A percentile compares a stretch with the other conserved stretches of the same genome.
Evolutionary conservation across 2,329 filamentous ascomycete species (phyloP).

Genomic region (Pseudocercospora macadamiae): DNA sequence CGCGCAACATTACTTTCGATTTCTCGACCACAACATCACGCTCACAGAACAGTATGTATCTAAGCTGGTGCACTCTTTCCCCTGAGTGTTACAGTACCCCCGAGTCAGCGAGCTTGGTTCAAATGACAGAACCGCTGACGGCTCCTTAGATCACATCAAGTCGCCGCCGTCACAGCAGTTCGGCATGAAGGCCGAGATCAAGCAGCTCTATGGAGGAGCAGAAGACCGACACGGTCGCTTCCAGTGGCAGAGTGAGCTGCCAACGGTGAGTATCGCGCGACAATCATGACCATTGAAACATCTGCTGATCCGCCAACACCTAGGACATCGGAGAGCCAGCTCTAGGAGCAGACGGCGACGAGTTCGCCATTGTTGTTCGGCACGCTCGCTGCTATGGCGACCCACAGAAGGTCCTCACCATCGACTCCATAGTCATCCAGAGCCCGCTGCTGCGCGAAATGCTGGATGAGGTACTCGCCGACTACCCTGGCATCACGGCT

Average conservation of each 20-base stretch:
- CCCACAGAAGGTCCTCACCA: constrained; percentile 59
- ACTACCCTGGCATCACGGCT: constrained; percentile 64
- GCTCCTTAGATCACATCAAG: too few species aligned
- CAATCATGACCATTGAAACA: background rate
- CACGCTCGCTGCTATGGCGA: constrained; percentile 56
- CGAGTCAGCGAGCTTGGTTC: too few species aligned
- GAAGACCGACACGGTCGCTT: constrained; percentile 10
- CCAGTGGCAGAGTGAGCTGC: constrained; percentile 5
- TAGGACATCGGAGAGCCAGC: constrained; percentile 59
- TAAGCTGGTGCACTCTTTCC: too few species aligned
- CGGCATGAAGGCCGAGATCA: constrained; percentile 47
- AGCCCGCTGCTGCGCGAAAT: constrained; percentile 62
- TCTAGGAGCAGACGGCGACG: constrained; percentile 64
- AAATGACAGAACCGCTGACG: too few species aligned
- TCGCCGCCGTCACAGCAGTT: too few species aligned
- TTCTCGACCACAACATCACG: too few species aligned
- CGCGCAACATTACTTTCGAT: too few species aligned
- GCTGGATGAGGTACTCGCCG: constrained; percentile 58
- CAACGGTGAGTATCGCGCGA: constrained; percentile 33
- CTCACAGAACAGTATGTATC: too few species aligned
- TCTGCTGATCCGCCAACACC: background rate
- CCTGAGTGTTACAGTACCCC: too few species aligned
- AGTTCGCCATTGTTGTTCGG: constrained; percentile 63
- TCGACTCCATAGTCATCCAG: constrained; percentile 67
- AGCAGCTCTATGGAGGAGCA: constrained; percentile 50